Percentiles rank a stretch among this genome's conserved stretches.
Evolutionary conservation across 2,329 filamentous ascomycete genomes (phyloP).

Genomic region (Colletotrichum neosansevieriae): DNA sequence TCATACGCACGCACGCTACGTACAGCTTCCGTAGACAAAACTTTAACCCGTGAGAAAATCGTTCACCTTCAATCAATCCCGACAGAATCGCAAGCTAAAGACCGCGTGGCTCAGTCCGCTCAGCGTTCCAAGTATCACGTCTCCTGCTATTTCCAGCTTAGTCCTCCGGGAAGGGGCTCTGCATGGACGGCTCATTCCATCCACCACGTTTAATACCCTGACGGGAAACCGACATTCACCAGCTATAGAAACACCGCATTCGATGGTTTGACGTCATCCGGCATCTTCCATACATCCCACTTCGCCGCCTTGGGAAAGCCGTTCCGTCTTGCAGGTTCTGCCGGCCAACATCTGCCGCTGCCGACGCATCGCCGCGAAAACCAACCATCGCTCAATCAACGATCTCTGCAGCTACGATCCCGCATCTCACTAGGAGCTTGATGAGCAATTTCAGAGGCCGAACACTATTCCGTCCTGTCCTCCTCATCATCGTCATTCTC

Average conservation of each 20-base stretch:
- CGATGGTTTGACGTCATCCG: slow-evolving; percentile 31
- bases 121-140: slow-evolving; percentile 2
- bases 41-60: background rate
- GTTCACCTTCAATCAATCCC: background rate
- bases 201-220: slow-evolving; percentile 9
- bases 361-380: background rate
- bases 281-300: slow-evolving; percentile 7
- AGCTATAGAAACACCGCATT: background rate
- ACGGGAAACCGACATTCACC: background rate
- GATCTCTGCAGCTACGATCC: too few species aligned
- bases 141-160: slow-evolving; percentile 13
- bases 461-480: slow-evolving; percentile 3
- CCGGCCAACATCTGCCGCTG: background rate
- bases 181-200: background rate
- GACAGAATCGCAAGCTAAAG: slow-evolving; percentile 11
- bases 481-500: slow-evolving; percentile 24
- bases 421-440: background rate
- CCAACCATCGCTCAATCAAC: background rate
- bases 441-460: slow-evolving; percentile 19
- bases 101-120: slow-evolving; percentile 22
- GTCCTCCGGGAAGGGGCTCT: background rate
- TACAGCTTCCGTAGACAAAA: background rate
- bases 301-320: slow-evolving; percentile 15
- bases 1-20: background rate
- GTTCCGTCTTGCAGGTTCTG: slow-evolving; percentile 13